These are phyloP conservation scores for Sporothrix sp. DNA, from an alignment of 2,329 filamentous ascomycete species.

Conservation along the genomic window DNA sequence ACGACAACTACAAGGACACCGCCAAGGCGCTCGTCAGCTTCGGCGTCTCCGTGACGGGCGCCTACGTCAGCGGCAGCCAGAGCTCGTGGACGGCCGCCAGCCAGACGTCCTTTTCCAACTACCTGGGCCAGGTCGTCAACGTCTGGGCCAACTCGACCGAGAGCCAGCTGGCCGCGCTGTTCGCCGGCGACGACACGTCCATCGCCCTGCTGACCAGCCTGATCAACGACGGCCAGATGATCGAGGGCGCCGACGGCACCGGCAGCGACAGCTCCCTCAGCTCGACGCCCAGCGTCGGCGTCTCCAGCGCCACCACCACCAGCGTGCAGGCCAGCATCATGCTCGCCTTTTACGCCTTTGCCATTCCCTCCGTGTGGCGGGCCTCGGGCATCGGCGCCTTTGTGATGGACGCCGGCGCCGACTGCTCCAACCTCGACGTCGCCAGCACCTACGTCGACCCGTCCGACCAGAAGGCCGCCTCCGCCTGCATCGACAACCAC, in stretches of 20 bases:
- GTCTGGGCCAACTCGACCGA: conserved; percentile 21
- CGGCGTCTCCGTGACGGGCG: background rate
- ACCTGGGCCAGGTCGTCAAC: conserved; percentile 22
- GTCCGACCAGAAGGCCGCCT: conserved; percentile 13
- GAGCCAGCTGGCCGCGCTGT: conserved; percentile 17
- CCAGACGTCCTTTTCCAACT: conserved; percentile 23
- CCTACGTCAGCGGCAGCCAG: conserved; percentile 20
- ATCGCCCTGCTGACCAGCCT: conserved; percentile 17
- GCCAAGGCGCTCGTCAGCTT: conserved; percentile 1
- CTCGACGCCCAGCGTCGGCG: background rate
- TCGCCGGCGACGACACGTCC: conserved; percentile 22
- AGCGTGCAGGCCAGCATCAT: background rate
- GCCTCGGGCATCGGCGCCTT: conserved; percentile 22
- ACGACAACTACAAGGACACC: conserved; percentile 9
- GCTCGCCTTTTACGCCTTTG: conserved; percentile 24
- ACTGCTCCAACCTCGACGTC: conserved; percentile 20
- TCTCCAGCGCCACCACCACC: background rate
- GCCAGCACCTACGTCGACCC: conserved; percentile 19
- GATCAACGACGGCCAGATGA: conserved; percentile 25
- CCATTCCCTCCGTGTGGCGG: conserved; percentile 26
- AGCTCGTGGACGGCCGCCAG: conserved; percentile 21
- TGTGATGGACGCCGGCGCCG: conserved; percentile 25
- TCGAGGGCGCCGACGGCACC: conserved; percentile 11
- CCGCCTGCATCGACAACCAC: conserved; percentile 22
- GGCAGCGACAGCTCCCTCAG: background rate